Conservation (phyloP, 345 rosid species). For the Salix suchowensis region DNA sequence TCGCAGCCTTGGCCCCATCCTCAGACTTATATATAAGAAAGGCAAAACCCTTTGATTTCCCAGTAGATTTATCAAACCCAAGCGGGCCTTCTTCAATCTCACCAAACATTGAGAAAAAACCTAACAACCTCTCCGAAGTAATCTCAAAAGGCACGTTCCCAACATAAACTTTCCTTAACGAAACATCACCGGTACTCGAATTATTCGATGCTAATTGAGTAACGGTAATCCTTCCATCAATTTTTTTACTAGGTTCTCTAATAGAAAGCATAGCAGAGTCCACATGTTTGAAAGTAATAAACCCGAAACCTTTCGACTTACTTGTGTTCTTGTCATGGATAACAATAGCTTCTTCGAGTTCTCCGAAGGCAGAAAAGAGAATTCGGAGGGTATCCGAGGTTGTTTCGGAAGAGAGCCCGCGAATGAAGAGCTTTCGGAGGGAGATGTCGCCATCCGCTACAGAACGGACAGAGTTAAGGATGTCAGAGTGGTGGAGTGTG, state of each 20-base stretch:
- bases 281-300: constrained; percentile 23
- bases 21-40: constrained; percentile 39
- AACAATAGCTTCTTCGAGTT: constrained; percentile 30
- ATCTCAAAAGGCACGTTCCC: constrained; percentile 36
- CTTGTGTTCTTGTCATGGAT: constrained; percentile 29
- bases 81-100: constrained; percentile 49
- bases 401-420: constrained; percentile 22
- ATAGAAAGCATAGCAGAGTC: constrained; percentile 26
- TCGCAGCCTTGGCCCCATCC: constrained; percentile 37
- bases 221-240: constrained; percentile 36
- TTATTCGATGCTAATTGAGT: constrained; percentile 30
- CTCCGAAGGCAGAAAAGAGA: constrained; percentile 24
- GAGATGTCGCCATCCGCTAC: constrained; percentile 18
- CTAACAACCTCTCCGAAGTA: constrained; percentile 31
- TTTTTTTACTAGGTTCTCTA: constrained; percentile 39
- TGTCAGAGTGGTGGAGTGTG: constrained; percentile 19
- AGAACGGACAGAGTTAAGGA: constrained; percentile 30
- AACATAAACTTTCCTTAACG: constrained; percentile 38
- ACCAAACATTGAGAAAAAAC: constrained; percentile 28
- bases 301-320: constrained; percentile 32
- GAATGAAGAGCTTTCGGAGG: constrained; percentile 25
- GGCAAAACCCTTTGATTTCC: constrained; percentile 41
- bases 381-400: constrained; percentile 22
- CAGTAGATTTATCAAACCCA: constrained; percentile 42
- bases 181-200: constrained; percentile 15